phyloP scores from a whole-genome alignment of 176 grass and related monocot species.

The Otatea glauca region DNA sequence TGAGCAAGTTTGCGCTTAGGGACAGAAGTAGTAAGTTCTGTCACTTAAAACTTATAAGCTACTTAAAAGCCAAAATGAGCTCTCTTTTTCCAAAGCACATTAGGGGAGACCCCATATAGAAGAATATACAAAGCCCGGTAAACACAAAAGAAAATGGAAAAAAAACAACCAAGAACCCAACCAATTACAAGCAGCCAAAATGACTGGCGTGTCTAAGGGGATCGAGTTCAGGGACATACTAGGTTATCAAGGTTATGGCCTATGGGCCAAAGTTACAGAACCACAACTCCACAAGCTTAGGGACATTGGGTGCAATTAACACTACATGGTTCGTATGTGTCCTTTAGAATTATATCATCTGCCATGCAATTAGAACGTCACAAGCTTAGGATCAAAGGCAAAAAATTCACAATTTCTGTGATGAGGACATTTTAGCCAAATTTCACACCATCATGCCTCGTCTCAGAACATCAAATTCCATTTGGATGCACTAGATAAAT shows the following conservation, averaged over 20 bases:
- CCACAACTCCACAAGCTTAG: background rate
- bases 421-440: background rate
- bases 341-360: conserved; percentile 23
- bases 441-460: background rate
- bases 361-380: background rate
- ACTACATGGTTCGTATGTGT: background rate
- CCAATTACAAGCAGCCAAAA: conserved; percentile 6
- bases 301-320: conserved; percentile 13
- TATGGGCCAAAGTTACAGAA: background rate
- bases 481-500: conserved; percentile 1
- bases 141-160: background rate
- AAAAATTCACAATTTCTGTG: conserved; percentile 2
- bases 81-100: background rate
- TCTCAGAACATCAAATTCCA: background rate
- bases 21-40: background rate
- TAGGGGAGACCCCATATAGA: background rate
- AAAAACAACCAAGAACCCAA: background rate
- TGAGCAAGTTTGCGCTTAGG: background rate
- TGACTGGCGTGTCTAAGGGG: background rate
- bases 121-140: background rate
- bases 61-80: background rate
- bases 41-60: background rate
- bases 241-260: background rate
- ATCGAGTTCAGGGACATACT: background rate
- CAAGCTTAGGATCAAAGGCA: background rate